phyloP scores from a whole-genome alignment of 208 protist genomes.

The Leishmania arabica region DNA sequence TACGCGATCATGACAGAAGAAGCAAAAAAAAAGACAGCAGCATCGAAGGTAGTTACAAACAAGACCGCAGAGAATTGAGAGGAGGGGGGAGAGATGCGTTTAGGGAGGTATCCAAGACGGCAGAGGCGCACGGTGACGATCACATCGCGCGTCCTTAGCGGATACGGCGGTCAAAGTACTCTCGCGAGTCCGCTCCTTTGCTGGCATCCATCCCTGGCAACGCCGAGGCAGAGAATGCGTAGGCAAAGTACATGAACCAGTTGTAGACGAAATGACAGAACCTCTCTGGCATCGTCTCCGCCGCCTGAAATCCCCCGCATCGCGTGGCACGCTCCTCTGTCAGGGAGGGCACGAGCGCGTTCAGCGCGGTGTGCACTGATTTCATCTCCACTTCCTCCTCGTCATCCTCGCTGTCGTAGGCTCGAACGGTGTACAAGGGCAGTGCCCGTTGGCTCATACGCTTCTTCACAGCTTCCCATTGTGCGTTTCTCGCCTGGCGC shows the following conservation, averaged over 20 bases:
- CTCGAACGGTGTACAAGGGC: slow-evolving; percentile 15
- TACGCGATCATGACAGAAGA: neutral
- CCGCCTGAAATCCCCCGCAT: slow-evolving; percentile 1
- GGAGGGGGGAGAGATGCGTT: neutral
- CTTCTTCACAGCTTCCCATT: slow-evolving; percentile 40
- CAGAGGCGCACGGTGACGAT: neutral
- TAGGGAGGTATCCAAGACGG: neutral
- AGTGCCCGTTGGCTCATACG: slow-evolving; percentile 32
- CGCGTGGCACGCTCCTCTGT: slow-evolving; percentile 32
- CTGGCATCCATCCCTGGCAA: slow-evolving; percentile 11
- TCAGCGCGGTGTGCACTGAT: neutral
- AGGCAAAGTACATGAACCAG: slow-evolving; percentile 41
- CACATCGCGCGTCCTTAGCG: neutral
- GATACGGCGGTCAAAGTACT: slow-evolving; percentile 34
- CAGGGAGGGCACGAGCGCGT: slow-evolving; percentile 14
- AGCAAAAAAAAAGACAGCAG: neutral
- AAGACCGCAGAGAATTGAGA: neutral
- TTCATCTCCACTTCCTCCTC: slow-evolving; percentile 15
- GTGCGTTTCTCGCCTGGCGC: slow-evolving; percentile 25
- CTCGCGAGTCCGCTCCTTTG: slow-evolving; percentile 13
- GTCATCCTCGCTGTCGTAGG: slow-evolving; percentile 22
- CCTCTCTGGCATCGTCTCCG: slow-evolving; percentile 23
- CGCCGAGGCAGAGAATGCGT: slow-evolving; percentile 31
- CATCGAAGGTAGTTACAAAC: neutral
- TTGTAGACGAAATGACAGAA: slow-evolving; percentile 53